Evolutionary conservation across 1,139 yeast genomes (phyloP).

Genomic region (Kluyveromyces sp.): DNA sequence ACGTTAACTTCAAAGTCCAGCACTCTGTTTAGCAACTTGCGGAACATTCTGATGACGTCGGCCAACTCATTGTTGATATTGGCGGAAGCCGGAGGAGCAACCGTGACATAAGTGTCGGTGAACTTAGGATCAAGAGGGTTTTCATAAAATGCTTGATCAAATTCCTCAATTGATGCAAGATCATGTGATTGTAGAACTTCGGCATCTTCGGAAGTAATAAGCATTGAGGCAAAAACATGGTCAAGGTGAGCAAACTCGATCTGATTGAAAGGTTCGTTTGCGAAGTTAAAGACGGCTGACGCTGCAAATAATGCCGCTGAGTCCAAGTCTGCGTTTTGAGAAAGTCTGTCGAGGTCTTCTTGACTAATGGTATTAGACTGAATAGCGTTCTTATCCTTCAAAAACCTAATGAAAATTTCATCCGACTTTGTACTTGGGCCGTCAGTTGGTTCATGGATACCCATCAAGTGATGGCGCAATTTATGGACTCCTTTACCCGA

Average conservation of each 20-base stretch:
- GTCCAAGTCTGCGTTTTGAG: slow-evolving; percentile 28
- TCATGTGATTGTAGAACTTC: slow-evolving; percentile 22
- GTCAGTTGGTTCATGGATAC: slow-evolving; percentile 31
- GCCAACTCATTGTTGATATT: slow-evolving; percentile 29
- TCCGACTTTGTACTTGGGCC: slow-evolving; percentile 31
- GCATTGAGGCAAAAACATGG: slow-evolving; percentile 25
- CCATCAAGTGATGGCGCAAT: slow-evolving; percentile 55
- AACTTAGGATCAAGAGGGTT: slow-evolving; percentile 29
- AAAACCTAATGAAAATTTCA: slow-evolving; percentile 28
- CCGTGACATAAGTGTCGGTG: slow-evolving; percentile 24
- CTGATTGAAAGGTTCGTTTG: slow-evolving; percentile 25
- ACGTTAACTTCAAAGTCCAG: slow-evolving; percentile 33
- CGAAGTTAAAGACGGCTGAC: slow-evolving; percentile 28
- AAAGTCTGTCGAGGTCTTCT: slow-evolving; percentile 26
- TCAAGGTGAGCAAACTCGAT: slow-evolving; percentile 30
- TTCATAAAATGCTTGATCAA: slow-evolving; percentile 28
- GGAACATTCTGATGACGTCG: slow-evolving; percentile 28
- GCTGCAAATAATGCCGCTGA: slow-evolving; percentile 33
- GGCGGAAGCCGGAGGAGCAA: slow-evolving; percentile 28
- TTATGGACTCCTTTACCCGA: slow-evolving; percentile 82
- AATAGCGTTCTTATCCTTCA: slow-evolving; percentile 24
- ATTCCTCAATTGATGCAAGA: slow-evolving; percentile 24
- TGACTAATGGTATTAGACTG: slow-evolving; percentile 24
- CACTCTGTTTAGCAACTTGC: slow-evolving; percentile 28
- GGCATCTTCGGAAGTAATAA: slow-evolving; percentile 20